Evolutionary conservation across 805 yeast species (phyloP).

Genomic region (Candida awuae): DNA sequence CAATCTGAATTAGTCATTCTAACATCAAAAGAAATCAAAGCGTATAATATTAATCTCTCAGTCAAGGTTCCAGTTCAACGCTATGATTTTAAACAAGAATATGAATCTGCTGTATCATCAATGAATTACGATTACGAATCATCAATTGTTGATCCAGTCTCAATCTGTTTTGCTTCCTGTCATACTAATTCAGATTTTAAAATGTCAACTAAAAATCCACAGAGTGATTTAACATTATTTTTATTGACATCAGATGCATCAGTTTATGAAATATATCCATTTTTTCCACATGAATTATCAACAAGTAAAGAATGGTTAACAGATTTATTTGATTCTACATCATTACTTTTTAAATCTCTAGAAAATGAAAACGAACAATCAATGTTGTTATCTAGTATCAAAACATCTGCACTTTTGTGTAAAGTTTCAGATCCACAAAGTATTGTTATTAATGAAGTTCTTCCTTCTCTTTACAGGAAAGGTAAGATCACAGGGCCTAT

Average conservation of each 20-base stretch:
- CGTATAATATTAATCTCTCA: slow-evolving; percentile 31
- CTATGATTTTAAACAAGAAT: slow-evolving; percentile 17
- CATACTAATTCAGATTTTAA: background rate
- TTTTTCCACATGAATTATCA: slow-evolving; percentile 41
- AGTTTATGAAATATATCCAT: slow-evolving; percentile 56
- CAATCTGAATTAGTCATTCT: slow-evolving; percentile 39
- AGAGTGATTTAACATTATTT: slow-evolving; percentile 40
- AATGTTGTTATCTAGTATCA: slow-evolving; percentile 16
- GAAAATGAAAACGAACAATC: slow-evolving; percentile 14
- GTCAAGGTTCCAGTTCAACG: slow-evolving; percentile 14
- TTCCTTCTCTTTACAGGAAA: slow-evolving; percentile 16
- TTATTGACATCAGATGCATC: slow-evolving; percentile 50
- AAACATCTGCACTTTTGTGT: slow-evolving; percentile 19
- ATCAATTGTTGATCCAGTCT: slow-evolving; percentile 29
- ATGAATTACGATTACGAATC: slow-evolving; percentile 14
- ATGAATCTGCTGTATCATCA: slow-evolving; percentile 19
- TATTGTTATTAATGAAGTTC: slow-evolving; percentile 2
- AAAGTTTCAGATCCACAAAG: slow-evolving; percentile 9
- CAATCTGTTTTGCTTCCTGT: slow-evolving; percentile 39
- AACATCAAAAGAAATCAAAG: slow-evolving; percentile 28
- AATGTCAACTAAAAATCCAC: slow-evolving; percentile 6
- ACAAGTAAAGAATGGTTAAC: slow-evolving; percentile 29
- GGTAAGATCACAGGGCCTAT: slow-evolving; percentile 42
- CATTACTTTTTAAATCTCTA: slow-evolving; percentile 18
- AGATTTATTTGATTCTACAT: slow-evolving; percentile 20